Evolutionary conservation across 2,329 filamentous ascomycete species (phyloP), one percentile per base, ranked within the genome.

Genomic region (Aspergillus ochraceoroseus): DNA sequence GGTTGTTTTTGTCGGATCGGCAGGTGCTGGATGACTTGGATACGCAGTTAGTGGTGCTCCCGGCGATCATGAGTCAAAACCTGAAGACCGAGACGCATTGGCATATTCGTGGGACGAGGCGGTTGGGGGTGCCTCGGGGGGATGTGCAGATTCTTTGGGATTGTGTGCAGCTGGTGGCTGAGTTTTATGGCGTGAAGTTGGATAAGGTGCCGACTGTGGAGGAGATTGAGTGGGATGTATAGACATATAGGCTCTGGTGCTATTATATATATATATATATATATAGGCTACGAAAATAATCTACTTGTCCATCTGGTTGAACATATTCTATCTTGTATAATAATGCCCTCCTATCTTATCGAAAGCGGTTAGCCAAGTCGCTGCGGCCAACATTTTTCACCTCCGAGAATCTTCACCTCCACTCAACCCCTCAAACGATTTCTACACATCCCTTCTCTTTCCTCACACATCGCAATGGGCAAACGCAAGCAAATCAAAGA

Each of bases 401-500:
- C 14, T 32, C 43, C 20, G 13, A 32, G 13, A 12, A 17, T 20
- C 32, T 20, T 26, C 28, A 38, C 20, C 31, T 20, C 27, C 20
- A 12, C 22, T 32, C 30, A 35, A 14, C 11, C 28, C 14, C 23
- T 31, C 26, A 29, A 6, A 14, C 17, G 7, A 23, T 8, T 18
- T 33, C 27, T 14, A 18, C 14, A 35, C 34, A 29, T 19, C 29
- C 12, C 9, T 11, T 5, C 13, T 25, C 8, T 13, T 5, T 6
- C 25, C 8, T 20, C 42, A 41, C 42, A 55, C 52, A 55, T 38
- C 49, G 68, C 44, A 43, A 75, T 75, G 73, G 68, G 61, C 13
- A 76, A 76, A 54, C 65, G 71, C 52, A 75, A 75, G 55, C 67
- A 71, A 39, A 56, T 63, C 44, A 66, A 68, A 49, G 69, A 71